phyloP scores from a whole-genome alignment of 129 eudicot genomes.

The Artemisia argyi region DNA sequence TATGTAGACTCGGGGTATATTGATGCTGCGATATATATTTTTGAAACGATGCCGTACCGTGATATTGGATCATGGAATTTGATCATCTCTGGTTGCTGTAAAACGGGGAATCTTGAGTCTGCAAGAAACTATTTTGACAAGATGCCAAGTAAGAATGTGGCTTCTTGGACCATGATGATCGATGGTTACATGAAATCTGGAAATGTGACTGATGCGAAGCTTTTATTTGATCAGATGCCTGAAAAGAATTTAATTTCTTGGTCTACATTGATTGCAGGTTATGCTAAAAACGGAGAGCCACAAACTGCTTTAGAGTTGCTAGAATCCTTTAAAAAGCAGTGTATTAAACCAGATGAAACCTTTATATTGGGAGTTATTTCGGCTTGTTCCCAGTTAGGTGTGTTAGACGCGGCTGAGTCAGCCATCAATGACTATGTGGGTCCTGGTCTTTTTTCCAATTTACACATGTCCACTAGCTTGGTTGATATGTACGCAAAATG shows the following conservation, averaged over 20 bases:
- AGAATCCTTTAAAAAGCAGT: constrained; percentile 31
- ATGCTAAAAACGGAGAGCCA: constrained; percentile 54
- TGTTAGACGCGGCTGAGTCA: constrained; percentile 46
- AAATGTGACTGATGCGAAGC: constrained; percentile 41
- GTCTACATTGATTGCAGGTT: constrained; percentile 56
- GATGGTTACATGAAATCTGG: constrained; percentile 59
- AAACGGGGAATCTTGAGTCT: constrained; percentile 30
- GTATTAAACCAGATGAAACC: constrained; percentile 51
- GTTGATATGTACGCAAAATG: constrained; percentile 64
- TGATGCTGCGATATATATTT: constrained; percentile 32
- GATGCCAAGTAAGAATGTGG: constrained; percentile 46
- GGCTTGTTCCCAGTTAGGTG: constrained; percentile 59
- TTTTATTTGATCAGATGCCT: constrained; percentile 54
- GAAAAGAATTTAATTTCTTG: constrained; percentile 51
- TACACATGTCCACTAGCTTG: constrained; percentile 44
- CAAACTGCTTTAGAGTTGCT: constrained; percentile 48
- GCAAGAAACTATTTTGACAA: constrained; percentile 36
- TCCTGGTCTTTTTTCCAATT: constrained; percentile 33
- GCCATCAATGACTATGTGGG: constrained; percentile 30
- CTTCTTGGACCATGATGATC: constrained; percentile 60
- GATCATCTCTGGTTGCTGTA: constrained; percentile 45
- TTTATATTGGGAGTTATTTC: constrained; percentile 46
- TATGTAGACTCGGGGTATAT: constrained; percentile 36
- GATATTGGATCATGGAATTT: constrained; percentile 53
- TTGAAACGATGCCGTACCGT: constrained; percentile 33